Percentiles rank a stretch among this genome's conserved stretches.
Conservation (phyloP, 345 rosid species). For the Lumnitzera littorea region DNA sequence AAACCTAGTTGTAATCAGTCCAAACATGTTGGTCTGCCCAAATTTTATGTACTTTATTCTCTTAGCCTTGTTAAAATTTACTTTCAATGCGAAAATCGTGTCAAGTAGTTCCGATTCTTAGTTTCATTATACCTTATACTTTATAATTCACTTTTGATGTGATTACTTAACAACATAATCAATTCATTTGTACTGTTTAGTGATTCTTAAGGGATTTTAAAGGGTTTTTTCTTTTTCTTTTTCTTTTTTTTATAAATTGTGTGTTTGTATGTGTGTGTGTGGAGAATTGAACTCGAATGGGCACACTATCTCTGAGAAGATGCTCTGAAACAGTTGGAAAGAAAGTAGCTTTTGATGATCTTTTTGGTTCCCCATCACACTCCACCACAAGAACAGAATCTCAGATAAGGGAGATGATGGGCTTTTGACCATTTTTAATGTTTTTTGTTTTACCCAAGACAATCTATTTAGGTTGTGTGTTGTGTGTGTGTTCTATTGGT, state of each 20-base stretch:
- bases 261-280: conserved; percentile 2
- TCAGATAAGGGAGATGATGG: conserved; percentile 39
- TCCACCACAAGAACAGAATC: conserved; percentile 62
- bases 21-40: no score
- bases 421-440: conserved; percentile 26
- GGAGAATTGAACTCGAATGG: conserved; percentile 13
- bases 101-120: no score
- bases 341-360: conserved; percentile 43
- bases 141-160: no score
- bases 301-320: conserved; percentile 16
- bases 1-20: no score
- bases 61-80: no score
- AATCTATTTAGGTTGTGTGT: conserved; percentile 7
- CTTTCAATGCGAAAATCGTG: no score
- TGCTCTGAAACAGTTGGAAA: conserved; percentile 13
- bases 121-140: no score
- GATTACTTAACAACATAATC: no score
- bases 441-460: conserved; percentile 16
- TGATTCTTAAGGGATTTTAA: no score
- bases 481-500: no score
- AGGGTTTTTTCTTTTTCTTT: neutral
- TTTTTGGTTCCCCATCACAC: conserved; percentile 45
- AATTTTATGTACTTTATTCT: no score
- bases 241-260: neutral
- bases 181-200: no score